phyloP scores from a whole-genome alignment of 345 rosid genomes.

The Bretschneidera sinensis region DNA sequence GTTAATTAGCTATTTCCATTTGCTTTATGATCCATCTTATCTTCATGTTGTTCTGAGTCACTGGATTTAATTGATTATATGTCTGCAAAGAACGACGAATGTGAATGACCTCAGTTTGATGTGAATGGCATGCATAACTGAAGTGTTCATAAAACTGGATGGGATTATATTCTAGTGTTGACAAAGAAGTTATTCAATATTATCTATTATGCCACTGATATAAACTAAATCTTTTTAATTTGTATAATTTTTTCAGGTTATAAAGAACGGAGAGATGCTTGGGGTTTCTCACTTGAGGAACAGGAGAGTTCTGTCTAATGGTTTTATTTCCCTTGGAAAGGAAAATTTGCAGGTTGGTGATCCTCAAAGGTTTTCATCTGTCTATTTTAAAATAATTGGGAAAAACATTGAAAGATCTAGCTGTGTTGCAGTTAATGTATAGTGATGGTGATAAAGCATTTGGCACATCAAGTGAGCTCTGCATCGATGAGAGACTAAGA shows the following conservation, averaged over 20 bases:
- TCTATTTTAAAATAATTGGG: slow-evolving; percentile 16
- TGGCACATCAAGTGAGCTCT: slow-evolving; percentile 91
- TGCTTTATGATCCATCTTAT: not conserved
- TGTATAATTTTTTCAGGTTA: slow-evolving; percentile 52
- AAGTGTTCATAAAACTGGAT: too few species aligned
- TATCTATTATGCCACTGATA: not conserved
- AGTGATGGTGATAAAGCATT: slow-evolving; percentile 97
- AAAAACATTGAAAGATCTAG: slow-evolving; percentile 14
- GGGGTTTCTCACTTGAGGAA: slow-evolving; percentile 98
- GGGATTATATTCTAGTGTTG: too few species aligned
- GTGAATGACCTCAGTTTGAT: too few species aligned
- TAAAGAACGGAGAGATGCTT: slow-evolving; percentile 99
- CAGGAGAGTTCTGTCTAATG: slow-evolving; percentile 90
- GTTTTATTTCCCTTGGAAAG: slow-evolving; percentile 86
- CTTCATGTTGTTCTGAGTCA: not conserved
- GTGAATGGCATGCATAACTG: too few species aligned
- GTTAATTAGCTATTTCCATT: too few species aligned
- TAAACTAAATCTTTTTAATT: not conserved
- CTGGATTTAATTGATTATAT: not conserved
- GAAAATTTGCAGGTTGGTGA: slow-evolving; percentile 81
- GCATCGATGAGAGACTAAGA: slow-evolving; percentile 86
- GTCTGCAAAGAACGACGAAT: not conserved
- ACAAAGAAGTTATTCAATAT: not conserved
- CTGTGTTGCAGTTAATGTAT: slow-evolving; percentile 81
- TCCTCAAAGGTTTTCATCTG: slow-evolving; percentile 14